Percentiles rank a stretch among this genome's conserved stretches.
Conservation (phyloP, 2,329 filamentous ascomycete genomes). For the Fusarium citri region DNA sequence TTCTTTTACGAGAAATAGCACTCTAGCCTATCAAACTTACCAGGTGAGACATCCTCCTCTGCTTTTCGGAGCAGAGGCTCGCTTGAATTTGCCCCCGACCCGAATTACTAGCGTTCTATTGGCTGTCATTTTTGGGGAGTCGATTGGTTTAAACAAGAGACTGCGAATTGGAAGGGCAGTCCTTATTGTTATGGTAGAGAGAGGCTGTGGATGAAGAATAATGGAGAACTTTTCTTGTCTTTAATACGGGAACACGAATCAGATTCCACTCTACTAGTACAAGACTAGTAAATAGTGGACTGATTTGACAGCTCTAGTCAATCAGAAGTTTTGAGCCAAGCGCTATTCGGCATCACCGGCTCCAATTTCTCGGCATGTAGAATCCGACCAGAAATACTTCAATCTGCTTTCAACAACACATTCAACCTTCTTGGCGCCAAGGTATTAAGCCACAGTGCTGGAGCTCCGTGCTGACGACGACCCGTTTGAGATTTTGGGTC, state of each 20-base stretch:
- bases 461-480: background rate
- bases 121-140: background rate
- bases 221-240: background rate
- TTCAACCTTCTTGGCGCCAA: slow-evolving; percentile 4
- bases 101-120: background rate
- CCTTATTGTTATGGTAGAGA: background rate
- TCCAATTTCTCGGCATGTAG: background rate
- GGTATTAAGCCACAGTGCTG: background rate
- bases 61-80: slow-evolving; percentile 13
- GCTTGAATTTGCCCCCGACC: slow-evolving; percentile 7
- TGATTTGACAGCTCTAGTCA: background rate
- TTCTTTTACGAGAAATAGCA: background rate
- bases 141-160: background rate
- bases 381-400: background rate
- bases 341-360: background rate
- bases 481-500: background rate
- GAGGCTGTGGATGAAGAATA: background rate
- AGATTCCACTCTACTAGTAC: background rate
- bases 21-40: slow-evolving; percentile 5
- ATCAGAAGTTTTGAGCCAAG: background rate
- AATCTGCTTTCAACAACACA: background rate
- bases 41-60: slow-evolving; percentile 19
- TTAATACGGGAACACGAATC: background rate
- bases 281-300: background rate
- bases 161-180: slow-evolving; percentile 16